Conservation (phyloP, 2,329 filamentous ascomycete genomes). For the Sphaceloma murrayae region DNA sequence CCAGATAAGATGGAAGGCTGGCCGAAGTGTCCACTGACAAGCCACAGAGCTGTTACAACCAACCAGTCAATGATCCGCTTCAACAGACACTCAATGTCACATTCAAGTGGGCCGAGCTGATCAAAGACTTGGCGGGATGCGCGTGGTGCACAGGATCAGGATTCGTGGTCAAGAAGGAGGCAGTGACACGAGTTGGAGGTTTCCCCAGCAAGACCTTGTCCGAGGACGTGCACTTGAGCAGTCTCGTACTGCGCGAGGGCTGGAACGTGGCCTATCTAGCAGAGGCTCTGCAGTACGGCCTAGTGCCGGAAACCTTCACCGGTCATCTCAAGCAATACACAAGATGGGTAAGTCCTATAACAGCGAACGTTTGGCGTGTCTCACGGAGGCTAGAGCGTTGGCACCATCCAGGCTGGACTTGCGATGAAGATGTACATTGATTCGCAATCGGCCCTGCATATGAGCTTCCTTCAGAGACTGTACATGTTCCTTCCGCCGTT, state of each 20-base stretch:
- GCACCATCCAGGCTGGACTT: slow-evolving; percentile 1
- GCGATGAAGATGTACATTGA: slow-evolving; percentile 5
- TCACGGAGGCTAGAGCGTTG: neutral
- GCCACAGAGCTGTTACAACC: slow-evolving; percentile 52
- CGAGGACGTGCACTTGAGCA: slow-evolving; percentile 53
- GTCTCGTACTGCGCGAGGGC: slow-evolving; percentile 48
- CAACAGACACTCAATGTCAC: slow-evolving; percentile 51
- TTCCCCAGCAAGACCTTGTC: slow-evolving; percentile 52
- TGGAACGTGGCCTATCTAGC: slow-evolving; percentile 55
- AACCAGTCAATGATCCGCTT: slow-evolving; percentile 49
- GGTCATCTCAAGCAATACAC: slow-evolving; percentile 50
- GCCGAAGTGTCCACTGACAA: no score
- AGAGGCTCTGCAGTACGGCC: slow-evolving; percentile 52
- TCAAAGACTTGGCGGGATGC: slow-evolving; percentile 40
- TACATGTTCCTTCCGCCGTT: slow-evolving; percentile 9
- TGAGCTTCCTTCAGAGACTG: slow-evolving; percentile 2
- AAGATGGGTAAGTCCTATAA: slow-evolving; percentile 36
- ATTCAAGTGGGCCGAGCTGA: slow-evolving; percentile 43
- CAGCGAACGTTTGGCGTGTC: neutral
- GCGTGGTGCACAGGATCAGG: slow-evolving; percentile 56
- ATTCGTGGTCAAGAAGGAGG: slow-evolving; percentile 49
- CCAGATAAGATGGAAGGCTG: no score
- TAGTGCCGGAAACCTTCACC: slow-evolving; percentile 49
- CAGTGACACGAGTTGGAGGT: slow-evolving; percentile 51
- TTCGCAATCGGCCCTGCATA: neutral